Conservation (phyloP, 768 basidiomycete species). For the Russula olivacea region DNA sequence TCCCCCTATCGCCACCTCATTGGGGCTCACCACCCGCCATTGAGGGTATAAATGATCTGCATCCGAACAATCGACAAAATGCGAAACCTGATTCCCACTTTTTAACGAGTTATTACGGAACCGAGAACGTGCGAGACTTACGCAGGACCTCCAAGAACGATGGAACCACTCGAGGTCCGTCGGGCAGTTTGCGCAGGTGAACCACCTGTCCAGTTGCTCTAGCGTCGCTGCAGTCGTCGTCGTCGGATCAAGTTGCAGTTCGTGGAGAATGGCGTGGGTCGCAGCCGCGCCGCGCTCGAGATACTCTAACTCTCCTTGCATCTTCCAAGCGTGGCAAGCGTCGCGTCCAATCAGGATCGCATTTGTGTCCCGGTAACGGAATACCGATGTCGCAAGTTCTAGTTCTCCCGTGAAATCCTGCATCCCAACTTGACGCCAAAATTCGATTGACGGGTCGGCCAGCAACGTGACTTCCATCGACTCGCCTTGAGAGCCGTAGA, state of each 20-base stretch:
- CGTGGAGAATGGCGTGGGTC: background rate
- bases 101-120: background rate
- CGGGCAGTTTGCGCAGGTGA: slow-evolving; percentile 15
- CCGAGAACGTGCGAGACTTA: slow-evolving; percentile 1
- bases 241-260: slow-evolving; percentile 1
- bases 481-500: background rate
- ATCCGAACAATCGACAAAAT: background rate
- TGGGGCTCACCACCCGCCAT: background rate
- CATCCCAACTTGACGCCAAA: slow-evolving; percentile 5
- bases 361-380: background rate
- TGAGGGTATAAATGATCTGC: background rate
- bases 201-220: slow-evolving; percentile 1
- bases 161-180: background rate
- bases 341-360: slow-evolving; percentile 17
- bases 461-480: slow-evolving; percentile 7
- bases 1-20: background rate
- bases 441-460: slow-evolving; percentile 10
- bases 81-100: slow-evolving; percentile 4
- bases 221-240: slow-evolving; percentile 1
- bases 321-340: slow-evolving; percentile 20
- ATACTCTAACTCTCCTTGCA: background rate
- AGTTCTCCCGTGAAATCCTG: slow-evolving; percentile 8
- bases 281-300: slow-evolving; percentile 14
- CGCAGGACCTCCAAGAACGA: slow-evolving; percentile 14
- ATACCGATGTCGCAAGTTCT: slow-evolving; percentile 19